Base-by-base conservation (phyloP, 257 asterid species). In the Fraxinus pennsylvanica region DNA sequence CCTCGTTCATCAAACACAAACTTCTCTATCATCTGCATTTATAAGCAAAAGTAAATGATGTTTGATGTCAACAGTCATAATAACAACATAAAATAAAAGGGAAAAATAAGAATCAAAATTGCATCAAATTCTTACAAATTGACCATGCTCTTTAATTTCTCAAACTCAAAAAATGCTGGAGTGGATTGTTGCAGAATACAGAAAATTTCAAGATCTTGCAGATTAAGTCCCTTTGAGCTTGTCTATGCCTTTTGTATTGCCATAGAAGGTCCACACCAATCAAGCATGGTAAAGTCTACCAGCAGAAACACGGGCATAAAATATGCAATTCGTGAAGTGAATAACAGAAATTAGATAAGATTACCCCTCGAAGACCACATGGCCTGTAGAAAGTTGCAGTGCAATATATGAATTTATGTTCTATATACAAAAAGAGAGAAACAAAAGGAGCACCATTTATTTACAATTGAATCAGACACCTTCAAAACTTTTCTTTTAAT, bases 401-500 rank as follows among this genome's bases (percentile, higher is more conserved):
- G 33, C 15, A 61, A 61, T 61, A 61, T 61, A 61, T 61, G 4
- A 61, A 15, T 71, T 66, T 73, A 21, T 52, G 52, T 73, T 73
- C 67, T 65, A 67, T 68, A 38, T 32, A 75, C 72, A 21, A 71
- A 15, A 4, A 21, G 38, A 38, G 57, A n/a, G 68, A 43, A 39
- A 63, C 39, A 32, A 30, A 73, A 73, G 50, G 72, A 59, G 30
- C 41, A 29, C 38, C 47, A 19, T 50, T 39, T 35, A 72, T 76
- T 38, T 83, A 75, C 81, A 83, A 65, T 74, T 79, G 76, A 73
- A 75, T 30, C 71, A 69, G 79, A 30, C 67, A 50, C 75, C 74
- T 65, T 17, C 30, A 77, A 77, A 85, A 61, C 54, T 41, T 72
- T 14, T 67, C 38, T 25, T 74, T 79, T 32, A 72, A 81, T 35